Evolutionary conservation across 768 basidiomycete species (phyloP), one percentile per base, ranked within the genome.

Genomic region (Terana coerulea): DNA sequence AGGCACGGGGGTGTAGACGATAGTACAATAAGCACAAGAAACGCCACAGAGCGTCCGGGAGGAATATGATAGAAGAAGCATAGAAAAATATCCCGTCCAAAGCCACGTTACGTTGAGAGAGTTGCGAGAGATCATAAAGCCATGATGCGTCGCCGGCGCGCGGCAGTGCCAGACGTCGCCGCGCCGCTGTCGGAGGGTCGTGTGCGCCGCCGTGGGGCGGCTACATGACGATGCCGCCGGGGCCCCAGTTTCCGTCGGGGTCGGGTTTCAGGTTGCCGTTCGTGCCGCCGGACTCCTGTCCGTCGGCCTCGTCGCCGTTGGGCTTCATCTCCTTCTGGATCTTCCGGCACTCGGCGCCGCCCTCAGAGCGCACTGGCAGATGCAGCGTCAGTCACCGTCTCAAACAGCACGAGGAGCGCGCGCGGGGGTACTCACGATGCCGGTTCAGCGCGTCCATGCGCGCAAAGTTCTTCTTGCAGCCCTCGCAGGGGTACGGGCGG

Each of bases 401-500:
- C 31, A 24, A 30, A 47, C 22, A 29, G 14, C 19, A 25, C 19
- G 17, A 19, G 37, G 36, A 22, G 31, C n/a, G n/a, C 11, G 11
- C 33, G 31, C 46, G 39, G 5, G 17, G 43, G 56, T 34, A 84
- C 91, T 75, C 69, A 93, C 91, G 69, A 73, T 98, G 95, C 56
- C 95, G 72, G 64, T 95, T 95, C 47, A 98, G 76, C 35, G 95
- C 95, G 67, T 98, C 95, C 80, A 97, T 87, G 54, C 95, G 69
- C 28, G 94, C 94, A 74, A 98, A 98, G 59, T 85, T 90, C 74
- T 94, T 91, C 59, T 80, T 78, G 65, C 95, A 98, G 37, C 92
- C 94, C 8, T 94, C 90, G 62, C 95, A 98, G 11, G 81, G 87
- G 66, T 94, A 95, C 55, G 94, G 93, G 21, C 94, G 74, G 61